phyloP scores from a whole-genome alignment of 768 basidiomycete species.

The Lentinula detonsa region DNA sequence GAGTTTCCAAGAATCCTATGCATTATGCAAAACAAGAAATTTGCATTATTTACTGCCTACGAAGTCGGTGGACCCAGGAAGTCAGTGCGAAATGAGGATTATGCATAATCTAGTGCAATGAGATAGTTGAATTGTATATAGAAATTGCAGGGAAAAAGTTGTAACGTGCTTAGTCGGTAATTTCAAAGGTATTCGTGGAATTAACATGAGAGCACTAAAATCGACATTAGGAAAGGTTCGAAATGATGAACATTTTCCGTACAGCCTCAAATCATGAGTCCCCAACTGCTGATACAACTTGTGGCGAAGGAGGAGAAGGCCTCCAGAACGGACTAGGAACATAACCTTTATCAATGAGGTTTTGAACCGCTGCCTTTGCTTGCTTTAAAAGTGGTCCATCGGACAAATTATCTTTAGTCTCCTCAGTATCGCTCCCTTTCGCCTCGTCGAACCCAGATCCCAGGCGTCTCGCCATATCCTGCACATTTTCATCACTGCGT shows the following conservation, averaged over 20 bases:
- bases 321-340: constrained; percentile 5
- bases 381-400: background rate
- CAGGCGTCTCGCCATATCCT: background rate
- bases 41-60: no score
- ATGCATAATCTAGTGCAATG: no score
- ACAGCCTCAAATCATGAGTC: constrained; percentile 11
- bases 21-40: no score
- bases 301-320: background rate
- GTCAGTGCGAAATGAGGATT: no score
- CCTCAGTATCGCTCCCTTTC: background rate
- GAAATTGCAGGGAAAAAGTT: no score
- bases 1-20: no score
- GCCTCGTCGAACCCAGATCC: background rate
- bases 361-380: background rate
- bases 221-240: no score
- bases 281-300: background rate
- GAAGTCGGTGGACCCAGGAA: no score
- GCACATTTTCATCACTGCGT: constrained; percentile 40
- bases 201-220: no score
- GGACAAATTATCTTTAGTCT: background rate
- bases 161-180: no score
- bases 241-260: constrained; percentile 10
- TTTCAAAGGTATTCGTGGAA: no score
- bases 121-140: no score
- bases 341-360: background rate